These are phyloP conservation scores for Beauveria pseudobassiana DNA, from an alignment of 2,329 filamentous ascomycete genomes.

Conservation along the genomic window DNA sequence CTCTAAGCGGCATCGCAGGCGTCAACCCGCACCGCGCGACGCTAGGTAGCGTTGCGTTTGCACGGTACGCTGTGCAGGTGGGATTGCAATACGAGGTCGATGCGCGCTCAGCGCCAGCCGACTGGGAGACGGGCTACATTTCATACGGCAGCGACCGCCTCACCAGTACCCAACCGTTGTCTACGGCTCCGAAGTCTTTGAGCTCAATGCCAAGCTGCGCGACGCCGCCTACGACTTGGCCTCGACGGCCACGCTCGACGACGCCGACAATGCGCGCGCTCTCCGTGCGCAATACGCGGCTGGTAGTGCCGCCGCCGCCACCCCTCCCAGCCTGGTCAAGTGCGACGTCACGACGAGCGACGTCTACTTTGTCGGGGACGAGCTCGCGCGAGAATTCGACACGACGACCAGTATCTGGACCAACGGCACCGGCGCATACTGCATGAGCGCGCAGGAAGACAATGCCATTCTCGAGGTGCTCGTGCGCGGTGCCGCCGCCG, in stretches of 20 bases:
- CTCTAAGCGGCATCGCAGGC: conserved; percentile 67
- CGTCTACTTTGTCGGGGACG: conserved; percentile 59
- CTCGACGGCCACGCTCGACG: conserved; percentile 37
- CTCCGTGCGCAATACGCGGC: conserved; percentile 47
- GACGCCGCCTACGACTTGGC: conserved; percentile 46
- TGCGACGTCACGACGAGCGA: conserved; percentile 66
- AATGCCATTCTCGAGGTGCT: conserved; percentile 61
- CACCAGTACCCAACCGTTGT: conserved; percentile 48
- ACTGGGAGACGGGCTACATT: conserved; percentile 62
- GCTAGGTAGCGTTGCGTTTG: conserved; percentile 58
- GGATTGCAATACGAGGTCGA: conserved; percentile 72
- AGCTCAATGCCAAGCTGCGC: conserved; percentile 53
- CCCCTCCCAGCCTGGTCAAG: conserved; percentile 47
- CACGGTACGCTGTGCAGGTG: conserved; percentile 64
- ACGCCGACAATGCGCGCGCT: conserved; percentile 27
- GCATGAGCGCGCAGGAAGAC: conserved; percentile 66
- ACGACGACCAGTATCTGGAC: conserved; percentile 57
- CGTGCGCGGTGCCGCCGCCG: conserved; percentile 49
- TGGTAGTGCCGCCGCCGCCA: conserved; percentile 29
- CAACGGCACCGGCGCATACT: conserved; percentile 61
- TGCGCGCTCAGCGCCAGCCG: conserved; percentile 55
- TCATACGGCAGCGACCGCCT: conserved; percentile 49
- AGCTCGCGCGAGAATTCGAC: conserved; percentile 56
- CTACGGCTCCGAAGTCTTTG: conserved; percentile 65
- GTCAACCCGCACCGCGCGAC: conserved; percentile 62